Conservation (phyloP, 352 stramenopile species). For the Globisporangium barbulae region DNA sequence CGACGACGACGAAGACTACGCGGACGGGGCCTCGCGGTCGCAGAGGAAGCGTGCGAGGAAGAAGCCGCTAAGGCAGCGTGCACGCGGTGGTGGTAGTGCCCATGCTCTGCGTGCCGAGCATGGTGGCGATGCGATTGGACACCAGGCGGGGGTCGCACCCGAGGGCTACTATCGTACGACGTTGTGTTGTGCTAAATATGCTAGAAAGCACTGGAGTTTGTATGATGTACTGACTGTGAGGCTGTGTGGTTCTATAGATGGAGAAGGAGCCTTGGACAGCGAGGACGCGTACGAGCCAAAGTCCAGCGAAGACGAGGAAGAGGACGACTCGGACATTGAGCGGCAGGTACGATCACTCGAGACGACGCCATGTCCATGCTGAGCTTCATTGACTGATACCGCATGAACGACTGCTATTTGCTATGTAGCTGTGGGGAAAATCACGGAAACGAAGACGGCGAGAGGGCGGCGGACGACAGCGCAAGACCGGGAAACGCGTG, state of each 20-base stretch:
- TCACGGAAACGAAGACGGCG: slow-evolving; percentile 51
- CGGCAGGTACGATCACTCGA: slow-evolving; percentile 29
- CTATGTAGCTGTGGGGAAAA: slow-evolving; percentile 56
- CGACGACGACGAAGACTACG: slow-evolving; percentile 10
- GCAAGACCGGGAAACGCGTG: slow-evolving; percentile 46
- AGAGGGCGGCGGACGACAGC: slow-evolving; percentile 29
- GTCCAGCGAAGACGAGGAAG: slow-evolving; percentile 66
- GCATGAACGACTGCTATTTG: neutral
- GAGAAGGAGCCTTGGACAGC: slow-evolving; percentile 32
- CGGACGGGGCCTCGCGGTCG: neutral
- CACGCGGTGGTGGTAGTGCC: neutral
- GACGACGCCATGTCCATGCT: neutral
- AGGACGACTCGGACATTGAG: slow-evolving; percentile 86
- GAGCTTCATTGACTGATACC: neutral
- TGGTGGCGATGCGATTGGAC: neutral
- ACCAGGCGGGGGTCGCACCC: neutral
- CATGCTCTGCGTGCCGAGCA: neutral
- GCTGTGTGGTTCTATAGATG: slow-evolving; percentile 3
- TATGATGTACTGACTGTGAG: neutral
- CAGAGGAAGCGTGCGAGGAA: slow-evolving; percentile 4
- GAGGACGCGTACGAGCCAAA: slow-evolving; percentile 58
- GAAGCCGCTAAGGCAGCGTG: neutral
- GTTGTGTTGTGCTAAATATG: neutral
- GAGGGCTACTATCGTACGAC: slow-evolving; percentile 11
- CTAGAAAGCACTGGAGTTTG: neutral